Conservation (phyloP, 306 rosid species). For the Boehmeria nivea region DNA sequence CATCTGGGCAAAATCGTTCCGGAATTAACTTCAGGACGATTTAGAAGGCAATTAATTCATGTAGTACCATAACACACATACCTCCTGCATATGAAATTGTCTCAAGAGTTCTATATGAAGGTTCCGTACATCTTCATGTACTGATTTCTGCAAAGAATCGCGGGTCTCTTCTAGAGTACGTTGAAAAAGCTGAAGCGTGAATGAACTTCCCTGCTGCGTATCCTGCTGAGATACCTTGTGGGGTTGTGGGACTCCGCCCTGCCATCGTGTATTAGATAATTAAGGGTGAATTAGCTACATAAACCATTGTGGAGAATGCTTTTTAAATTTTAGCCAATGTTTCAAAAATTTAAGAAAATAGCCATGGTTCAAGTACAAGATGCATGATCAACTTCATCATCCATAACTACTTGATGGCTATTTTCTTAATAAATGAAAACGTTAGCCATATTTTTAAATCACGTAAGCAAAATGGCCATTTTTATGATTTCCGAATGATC, state of each 20-base stretch:
- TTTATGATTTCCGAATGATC: too few relatives aligned
- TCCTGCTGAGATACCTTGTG: slow-evolving; percentile 60
- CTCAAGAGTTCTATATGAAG: slow-evolving; percentile 91
- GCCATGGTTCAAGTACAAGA: too few relatives aligned
- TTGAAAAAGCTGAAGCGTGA: slow-evolving; percentile 89
- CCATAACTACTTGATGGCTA: too few relatives aligned
- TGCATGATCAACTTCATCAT: too few relatives aligned
- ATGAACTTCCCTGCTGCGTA: slow-evolving; percentile 70
- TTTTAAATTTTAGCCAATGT: too few relatives aligned
- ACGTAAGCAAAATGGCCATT: too few relatives aligned
- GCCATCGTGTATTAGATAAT: slow-evolving; percentile 21
- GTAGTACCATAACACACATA: slow-evolving; percentile 27
- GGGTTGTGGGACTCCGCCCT: slow-evolving; percentile 62
- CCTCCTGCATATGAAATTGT: slow-evolving; percentile 97
- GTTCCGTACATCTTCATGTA: slow-evolving; percentile 85
- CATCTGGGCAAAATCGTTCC: slow-evolving; percentile 40
- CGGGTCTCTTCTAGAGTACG: slow-evolving; percentile 85
- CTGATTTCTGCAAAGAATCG: slow-evolving; percentile 79
- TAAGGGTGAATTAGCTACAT: neutral
- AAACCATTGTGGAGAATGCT: too few relatives aligned
- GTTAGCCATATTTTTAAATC: too few relatives aligned
- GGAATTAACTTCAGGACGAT: slow-evolving; percentile 15
- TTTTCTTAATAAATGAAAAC: too few relatives aligned
- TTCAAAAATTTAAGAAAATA: too few relatives aligned
- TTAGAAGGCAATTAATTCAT: neutral